These are phyloP conservation scores for Leucoagaricus sp. DNA, from an alignment of 1,284 basidiomycete genomes.

Conservation along the genomic window DNA sequence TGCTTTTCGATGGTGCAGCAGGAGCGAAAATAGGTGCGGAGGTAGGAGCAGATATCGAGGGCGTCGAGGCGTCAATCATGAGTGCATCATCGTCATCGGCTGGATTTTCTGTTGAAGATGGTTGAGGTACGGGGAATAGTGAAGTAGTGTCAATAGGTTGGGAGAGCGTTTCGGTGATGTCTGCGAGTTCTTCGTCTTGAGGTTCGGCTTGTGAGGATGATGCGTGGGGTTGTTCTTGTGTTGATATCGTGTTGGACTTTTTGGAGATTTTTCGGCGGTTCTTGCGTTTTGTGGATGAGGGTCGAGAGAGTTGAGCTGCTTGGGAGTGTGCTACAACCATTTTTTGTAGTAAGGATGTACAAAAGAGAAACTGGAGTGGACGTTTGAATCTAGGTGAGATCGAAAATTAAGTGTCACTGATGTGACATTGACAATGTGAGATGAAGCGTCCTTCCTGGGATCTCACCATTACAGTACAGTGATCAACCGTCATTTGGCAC, in stretches of 20 bases:
- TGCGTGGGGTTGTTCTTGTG: constrained; percentile 16
- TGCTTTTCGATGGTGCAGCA: constrained; percentile 53
- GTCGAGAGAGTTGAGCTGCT: constrained; percentile 28
- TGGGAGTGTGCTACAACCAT: constrained; percentile 60
- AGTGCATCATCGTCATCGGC: constrained; percentile 29
- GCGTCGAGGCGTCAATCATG: constrained; percentile 27
- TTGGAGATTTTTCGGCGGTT: constrained; percentile 57
- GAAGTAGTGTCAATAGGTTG: constrained; percentile 14
- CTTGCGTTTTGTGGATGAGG: constrained; percentile 43
- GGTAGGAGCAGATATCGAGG: constrained; percentile 37
- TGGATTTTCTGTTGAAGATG: constrained; percentile 8
- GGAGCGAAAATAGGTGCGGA: constrained; percentile 67
- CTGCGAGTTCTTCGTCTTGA: constrained; percentile 30
- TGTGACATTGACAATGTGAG: no score
- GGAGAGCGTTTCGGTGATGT: constrained; percentile 19
- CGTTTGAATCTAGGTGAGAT: no score
- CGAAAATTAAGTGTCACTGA: constrained; percentile 9
- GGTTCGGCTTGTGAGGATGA: constrained; percentile 19
- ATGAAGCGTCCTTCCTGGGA: no score
- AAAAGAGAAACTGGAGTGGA: background rate
- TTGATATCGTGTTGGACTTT: constrained; percentile 26
- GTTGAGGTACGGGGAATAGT: constrained; percentile 10
- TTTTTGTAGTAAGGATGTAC: constrained; percentile 11
- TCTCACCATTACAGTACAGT: background rate
- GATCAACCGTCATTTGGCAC: no score